Conservation (phyloP, 208 protist genomes). For the Trypanosoma cruzi region DNA sequence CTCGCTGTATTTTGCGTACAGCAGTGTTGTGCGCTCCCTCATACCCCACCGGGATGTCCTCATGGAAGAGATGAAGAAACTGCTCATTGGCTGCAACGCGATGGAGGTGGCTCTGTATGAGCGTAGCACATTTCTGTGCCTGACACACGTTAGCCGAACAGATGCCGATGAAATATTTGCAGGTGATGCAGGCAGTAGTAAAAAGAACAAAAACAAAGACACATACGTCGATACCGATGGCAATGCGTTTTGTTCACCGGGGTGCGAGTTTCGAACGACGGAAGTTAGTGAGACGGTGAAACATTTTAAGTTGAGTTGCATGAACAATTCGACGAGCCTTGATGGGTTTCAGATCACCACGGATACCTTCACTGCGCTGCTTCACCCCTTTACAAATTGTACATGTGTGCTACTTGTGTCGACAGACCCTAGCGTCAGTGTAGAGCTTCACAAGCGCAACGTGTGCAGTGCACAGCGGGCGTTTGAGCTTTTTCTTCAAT, state of each 20-base stretch:
- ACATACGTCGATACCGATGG: not conserved
- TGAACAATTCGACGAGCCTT: conserved; percentile 88
- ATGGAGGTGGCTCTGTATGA: conserved; percentile 99
- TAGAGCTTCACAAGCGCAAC: conserved; percentile 84
- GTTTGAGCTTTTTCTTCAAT: conserved; percentile 78
- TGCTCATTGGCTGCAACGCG: conserved; percentile 95
- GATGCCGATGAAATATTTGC: conserved; percentile 19
- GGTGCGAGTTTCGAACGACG: conserved; percentile 70
- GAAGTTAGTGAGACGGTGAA: conserved; percentile 91
- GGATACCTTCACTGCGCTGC: conserved; percentile 73
- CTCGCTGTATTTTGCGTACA: conserved; percentile 97
- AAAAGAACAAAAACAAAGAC: not conserved
- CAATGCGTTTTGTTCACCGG: conserved; percentile 10
- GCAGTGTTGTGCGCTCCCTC: conserved; percentile 96
- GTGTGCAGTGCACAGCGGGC: conserved; percentile 53
- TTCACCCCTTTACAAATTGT: conserved; percentile 86
- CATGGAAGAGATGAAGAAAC: conserved; percentile 89
- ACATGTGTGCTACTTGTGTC: conserved; percentile 87
- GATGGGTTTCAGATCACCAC: conserved; percentile 79
- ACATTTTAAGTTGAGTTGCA: conserved; percentile 92
- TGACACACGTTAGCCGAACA: conserved; percentile 91
- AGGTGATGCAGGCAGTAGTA: not conserved
- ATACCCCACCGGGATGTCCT: conserved; percentile 96
- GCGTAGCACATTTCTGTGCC: conserved; percentile 97
- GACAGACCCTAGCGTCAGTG: conserved; percentile 62